Conservation (phyloP, 805 yeast genomes). For the Candida coquimbonensis region DNA sequence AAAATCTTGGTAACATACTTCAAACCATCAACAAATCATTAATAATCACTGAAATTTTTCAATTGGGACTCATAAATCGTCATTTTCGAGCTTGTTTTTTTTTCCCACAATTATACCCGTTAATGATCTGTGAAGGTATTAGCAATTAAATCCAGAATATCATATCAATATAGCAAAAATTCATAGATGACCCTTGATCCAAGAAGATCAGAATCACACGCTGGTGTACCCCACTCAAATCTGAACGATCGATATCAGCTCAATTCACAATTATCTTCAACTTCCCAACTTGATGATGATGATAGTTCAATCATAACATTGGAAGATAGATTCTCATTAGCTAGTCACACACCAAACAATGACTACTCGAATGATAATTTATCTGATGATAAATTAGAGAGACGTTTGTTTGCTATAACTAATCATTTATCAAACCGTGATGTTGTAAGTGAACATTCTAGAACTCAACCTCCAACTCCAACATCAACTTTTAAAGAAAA, state of each 20-base stretch:
- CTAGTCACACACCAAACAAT: neutral
- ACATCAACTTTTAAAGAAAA: conserved; percentile 16
- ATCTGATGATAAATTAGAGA: neutral
- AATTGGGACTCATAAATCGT: too few species aligned
- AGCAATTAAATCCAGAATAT: too few species aligned
- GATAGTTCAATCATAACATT: conserved; percentile 16
- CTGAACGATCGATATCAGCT: neutral
- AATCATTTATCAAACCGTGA: conserved; percentile 21
- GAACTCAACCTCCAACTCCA: conserved; percentile 20
- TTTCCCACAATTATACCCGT: neutral
- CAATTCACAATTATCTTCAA: neutral
- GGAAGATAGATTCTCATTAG: conserved; percentile 8
- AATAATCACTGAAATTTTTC: too few species aligned
- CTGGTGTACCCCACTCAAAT: too few species aligned
- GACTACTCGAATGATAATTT: neutral
- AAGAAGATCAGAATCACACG: conserved; percentile 10
- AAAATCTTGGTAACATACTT: too few species aligned
- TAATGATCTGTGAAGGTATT: neutral
- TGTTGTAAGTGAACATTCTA: conserved; percentile 1
- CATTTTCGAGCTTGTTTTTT: neutral
- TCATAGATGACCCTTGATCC: conserved; percentile 18
- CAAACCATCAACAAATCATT: too few species aligned
- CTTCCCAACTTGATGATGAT: conserved; percentile 1
- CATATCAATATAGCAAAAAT: too few species aligned
- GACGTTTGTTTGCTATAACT: conserved; percentile 13